phyloP scores from a whole-genome alignment of 345 rosid genomes.

The Salix arbutifolia region DNA sequence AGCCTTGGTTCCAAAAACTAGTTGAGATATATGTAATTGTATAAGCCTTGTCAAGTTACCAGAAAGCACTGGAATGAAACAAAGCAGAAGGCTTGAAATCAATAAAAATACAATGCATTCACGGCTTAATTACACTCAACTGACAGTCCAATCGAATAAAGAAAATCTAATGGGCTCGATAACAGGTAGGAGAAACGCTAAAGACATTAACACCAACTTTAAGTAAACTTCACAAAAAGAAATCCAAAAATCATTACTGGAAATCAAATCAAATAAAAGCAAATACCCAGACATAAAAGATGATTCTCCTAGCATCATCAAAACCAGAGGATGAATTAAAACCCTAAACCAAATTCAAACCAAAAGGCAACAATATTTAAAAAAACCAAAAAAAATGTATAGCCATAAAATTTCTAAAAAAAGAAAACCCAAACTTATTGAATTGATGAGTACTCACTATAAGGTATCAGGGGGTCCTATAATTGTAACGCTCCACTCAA shows the following conservation, averaged over 20 bases:
- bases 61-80: neutral
- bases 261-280: neutral
- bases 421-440: neutral
- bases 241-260: neutral
- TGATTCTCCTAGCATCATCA: neutral
- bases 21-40: neutral
- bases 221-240: neutral
- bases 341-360: neutral
- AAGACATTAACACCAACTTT: neutral
- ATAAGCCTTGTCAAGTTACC: neutral
- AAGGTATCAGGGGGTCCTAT: conserved; percentile 98
- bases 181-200: neutral
- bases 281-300: neutral
- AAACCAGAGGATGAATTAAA: neutral
- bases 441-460: conserved; percentile 43
- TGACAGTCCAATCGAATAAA: neutral
- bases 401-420: neutral
- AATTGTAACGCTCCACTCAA: conserved; percentile 91
- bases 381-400: neutral
- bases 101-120: neutral
- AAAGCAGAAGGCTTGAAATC: neutral
- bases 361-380: neutral
- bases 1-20: neutral
- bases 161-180: neutral
- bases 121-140: neutral